Base-by-base conservation (phyloP, 306 rosid species). In the Cicer yamashitae region DNA sequence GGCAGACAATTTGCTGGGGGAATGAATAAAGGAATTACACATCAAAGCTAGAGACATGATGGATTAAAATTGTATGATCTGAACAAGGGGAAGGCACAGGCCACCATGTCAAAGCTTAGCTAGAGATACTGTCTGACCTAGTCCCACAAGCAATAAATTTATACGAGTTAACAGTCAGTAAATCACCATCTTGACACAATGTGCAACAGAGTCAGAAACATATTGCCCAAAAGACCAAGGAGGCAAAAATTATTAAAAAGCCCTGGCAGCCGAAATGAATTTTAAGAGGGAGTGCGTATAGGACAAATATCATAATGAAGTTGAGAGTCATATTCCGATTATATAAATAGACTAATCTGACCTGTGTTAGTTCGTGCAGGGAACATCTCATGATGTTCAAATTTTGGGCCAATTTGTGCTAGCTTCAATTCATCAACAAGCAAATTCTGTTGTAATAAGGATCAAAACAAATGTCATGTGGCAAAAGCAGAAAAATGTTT, bases 281-380 rank as follows among this genome's bases (percentile, higher is more conserved):
- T 12, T 46, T 25, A 3, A 25, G 54, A 12, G 18, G 70, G 6
- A 53, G 9, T 46, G 8, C 6, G 44, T 37, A 38, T 8, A 76
- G 14, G 11, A 34, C 4, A 7, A 14, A 17, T 15, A 76, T 17
- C 47, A 45, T 13, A 30, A 40, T 18, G 64, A 72, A 39, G 65
- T 43, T 67, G 57, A 54, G 8, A 68, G 70, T 9, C 18, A 76
- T 70, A 61, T 40, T 54, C 17, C 7, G 14, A 75, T 6, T 3
- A 71, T 38, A 80, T 30, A 71, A 78, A 67, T 63, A 70, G 56
- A 64, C 61, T 73, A 75, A 67, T 64, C 83, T 52, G 65, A 90
- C 99, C 99, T 81, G 99, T 90, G 84, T 92, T 94, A 9, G 96
- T 94, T 83, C 98, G 86, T 71, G 96, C 96, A 4, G 96, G 99